These are phyloP conservation scores for Sporobolomyces roseus DNA, from an alignment of 768 basidiomycete species.

Conservation along the genomic window DNA sequence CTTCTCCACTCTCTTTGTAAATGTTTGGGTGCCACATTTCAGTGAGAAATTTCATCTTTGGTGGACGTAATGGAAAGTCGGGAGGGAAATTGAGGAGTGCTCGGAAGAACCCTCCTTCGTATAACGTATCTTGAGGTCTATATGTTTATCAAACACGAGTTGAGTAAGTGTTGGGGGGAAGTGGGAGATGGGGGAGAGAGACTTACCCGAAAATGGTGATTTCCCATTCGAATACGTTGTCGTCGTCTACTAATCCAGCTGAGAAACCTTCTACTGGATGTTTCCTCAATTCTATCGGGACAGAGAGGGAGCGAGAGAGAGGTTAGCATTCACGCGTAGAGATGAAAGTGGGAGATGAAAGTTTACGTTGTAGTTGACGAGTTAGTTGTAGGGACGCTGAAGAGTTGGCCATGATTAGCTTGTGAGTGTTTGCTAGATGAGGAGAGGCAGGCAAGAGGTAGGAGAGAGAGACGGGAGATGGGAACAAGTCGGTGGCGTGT, in stretches of 20 bases:
- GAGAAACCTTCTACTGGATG: constrained; percentile 94
- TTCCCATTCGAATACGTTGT: constrained; percentile 91
- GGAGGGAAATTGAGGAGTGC: constrained; percentile 81
- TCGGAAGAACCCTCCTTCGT: constrained; percentile 95
- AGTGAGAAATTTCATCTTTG: constrained; percentile 68
- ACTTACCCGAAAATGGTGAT: constrained; percentile 44
- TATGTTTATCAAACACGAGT: not conserved
- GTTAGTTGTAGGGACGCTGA: constrained; percentile 32
- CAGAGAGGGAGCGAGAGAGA: not conserved
- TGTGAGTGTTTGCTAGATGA: not conserved
- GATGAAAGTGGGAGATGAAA: not conserved
- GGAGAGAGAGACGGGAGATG: not conserved
- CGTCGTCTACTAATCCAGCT: constrained; percentile 93
- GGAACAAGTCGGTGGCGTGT: not conserved
- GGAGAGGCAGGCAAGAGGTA: not conserved
- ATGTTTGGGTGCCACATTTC: constrained; percentile 55
- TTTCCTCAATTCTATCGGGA: constrained; percentile 70
- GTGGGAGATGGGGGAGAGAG: not conserved
- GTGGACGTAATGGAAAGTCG: constrained; percentile 81
- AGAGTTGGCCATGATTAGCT: constrained; percentile 23
- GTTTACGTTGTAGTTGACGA: constrained; percentile 7
- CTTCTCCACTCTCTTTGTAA: constrained; percentile 49
- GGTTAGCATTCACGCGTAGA: not conserved
- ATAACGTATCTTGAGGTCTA: constrained; percentile 88
- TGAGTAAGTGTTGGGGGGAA: not conserved